Conservation (phyloP, 176 grass and related monocot genomes). For the Hordeum marinum region DNA sequence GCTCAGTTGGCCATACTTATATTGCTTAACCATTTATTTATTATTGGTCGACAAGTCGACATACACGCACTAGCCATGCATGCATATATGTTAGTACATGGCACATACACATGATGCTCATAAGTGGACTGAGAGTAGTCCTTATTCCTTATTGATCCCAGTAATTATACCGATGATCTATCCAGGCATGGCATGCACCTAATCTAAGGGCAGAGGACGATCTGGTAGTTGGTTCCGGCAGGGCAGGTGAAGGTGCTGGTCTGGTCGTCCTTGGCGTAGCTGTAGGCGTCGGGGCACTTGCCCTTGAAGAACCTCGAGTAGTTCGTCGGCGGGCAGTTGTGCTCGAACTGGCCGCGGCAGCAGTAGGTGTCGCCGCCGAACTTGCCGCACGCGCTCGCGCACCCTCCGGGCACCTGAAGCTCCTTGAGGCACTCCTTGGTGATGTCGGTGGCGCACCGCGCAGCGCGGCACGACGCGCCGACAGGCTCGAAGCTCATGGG, state of each 20-base stretch:
- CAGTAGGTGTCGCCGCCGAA: slow-evolving; percentile 44
- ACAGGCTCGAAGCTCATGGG: slow-evolving; percentile 36
- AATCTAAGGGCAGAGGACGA: slow-evolving; percentile 24
- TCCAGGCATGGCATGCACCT: too few relatives aligned
- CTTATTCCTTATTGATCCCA: too few relatives aligned
- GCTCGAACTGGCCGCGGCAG: slow-evolving; percentile 12
- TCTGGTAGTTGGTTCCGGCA: slow-evolving; percentile 19
- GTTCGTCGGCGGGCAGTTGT: slow-evolving; percentile 8
- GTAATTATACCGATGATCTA: too few relatives aligned
- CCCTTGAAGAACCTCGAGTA: slow-evolving; percentile 43
- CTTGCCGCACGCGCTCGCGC: slow-evolving; percentile 38
- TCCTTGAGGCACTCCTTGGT: slow-evolving; percentile 15
- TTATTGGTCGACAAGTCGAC: too few relatives aligned
- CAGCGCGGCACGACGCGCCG: background rate
- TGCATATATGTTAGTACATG: too few relatives aligned
- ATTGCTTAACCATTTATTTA: too few relatives aligned
- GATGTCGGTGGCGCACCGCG: slow-evolving; percentile 27
- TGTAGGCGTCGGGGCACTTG: slow-evolving; percentile 40
- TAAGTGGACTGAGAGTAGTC: too few relatives aligned
- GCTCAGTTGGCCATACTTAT: too few relatives aligned
- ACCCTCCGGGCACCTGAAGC: slow-evolving; percentile 27
- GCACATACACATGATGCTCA: too few relatives aligned
- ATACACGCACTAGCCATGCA: too few relatives aligned
- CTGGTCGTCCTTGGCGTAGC: slow-evolving; percentile 34
- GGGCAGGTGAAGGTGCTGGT: slow-evolving; percentile 38